Evolutionary conservation across 2,329 filamentous ascomycete species (phyloP).

Genomic region (Sphaerulina vaccinii): DNA sequence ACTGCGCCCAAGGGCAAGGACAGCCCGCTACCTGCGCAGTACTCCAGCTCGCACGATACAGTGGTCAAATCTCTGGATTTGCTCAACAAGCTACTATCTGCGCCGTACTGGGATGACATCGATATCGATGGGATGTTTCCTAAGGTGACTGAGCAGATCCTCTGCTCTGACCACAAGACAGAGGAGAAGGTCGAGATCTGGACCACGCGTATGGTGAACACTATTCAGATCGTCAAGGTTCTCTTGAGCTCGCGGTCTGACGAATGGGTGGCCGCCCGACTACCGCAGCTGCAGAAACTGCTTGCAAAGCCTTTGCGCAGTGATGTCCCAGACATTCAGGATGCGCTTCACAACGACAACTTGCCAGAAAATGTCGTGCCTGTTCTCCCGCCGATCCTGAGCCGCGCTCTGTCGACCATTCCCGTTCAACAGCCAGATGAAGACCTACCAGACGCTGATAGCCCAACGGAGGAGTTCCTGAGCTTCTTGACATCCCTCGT

Average conservation of each 20-base stretch:
- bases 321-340: constrained; percentile 88
- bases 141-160: constrained; percentile 81
- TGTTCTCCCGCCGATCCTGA: constrained; percentile 68
- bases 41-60: constrained; percentile 62
- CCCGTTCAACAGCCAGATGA: constrained; percentile 74
- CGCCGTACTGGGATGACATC: constrained; percentile 86
- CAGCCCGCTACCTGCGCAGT: constrained; percentile 44
- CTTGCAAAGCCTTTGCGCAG: constrained; percentile 85
- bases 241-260: constrained; percentile 84
- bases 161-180: constrained; percentile 66
- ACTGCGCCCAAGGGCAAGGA: constrained; percentile 64
- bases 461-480: constrained; percentile 81
- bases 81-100: constrained; percentile 79
- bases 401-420: constrained; percentile 82
- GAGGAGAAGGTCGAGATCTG: constrained; percentile 65
- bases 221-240: constrained; percentile 85
- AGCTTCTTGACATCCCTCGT: constrained; percentile 80
- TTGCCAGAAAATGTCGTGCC: constrained; percentile 64
- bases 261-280: constrained; percentile 82
- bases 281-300: constrained; percentile 77
- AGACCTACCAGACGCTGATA: constrained; percentile 66
- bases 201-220: constrained; percentile 85
- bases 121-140: constrained; percentile 82
- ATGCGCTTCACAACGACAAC: constrained; percentile 77
- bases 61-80: constrained; percentile 81